These are phyloP conservation scores for Artemisia tridentata DNA, from an alignment of 129 eudicot genomes.

Conservation along the genomic window DNA sequence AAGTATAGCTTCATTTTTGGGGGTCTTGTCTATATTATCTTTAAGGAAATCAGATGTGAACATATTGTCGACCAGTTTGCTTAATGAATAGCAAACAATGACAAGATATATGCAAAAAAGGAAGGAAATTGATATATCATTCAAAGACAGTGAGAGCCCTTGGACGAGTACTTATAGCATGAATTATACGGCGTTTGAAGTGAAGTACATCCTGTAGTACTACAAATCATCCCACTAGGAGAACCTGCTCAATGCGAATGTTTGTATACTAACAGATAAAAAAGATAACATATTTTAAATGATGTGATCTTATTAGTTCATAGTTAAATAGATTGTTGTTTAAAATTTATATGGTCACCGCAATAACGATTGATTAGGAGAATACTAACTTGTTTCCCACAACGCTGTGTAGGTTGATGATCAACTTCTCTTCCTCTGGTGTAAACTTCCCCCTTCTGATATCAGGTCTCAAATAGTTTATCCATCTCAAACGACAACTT, in stretches of 20 bases:
- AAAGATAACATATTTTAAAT: no score
- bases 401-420: slow-evolving; percentile 68
- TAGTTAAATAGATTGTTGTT: slow-evolving; percentile 1
- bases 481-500: slow-evolving; percentile 85
- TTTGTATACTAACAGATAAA: no score
- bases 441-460: slow-evolving; percentile 77
- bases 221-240: no score
- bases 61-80: not conserved
- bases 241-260: no score
- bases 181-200: no score
- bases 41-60: not conserved
- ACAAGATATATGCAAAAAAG: not conserved
- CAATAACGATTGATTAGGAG: not conserved
- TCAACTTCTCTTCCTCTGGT: slow-evolving; percentile 72
- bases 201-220: no score
- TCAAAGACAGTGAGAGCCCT: not conserved
- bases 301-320: not conserved
- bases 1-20: no score
- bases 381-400: slow-evolving; percentile 85
- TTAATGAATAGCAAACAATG: not conserved
- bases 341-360: not conserved
- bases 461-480: slow-evolving; percentile 84
- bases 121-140: slow-evolving; percentile 8
- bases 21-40: not conserved
- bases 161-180: no score